These are phyloP conservation scores for Lepidium didymum DNA, from an alignment of 345 rosid species.

Conservation along the genomic window DNA sequence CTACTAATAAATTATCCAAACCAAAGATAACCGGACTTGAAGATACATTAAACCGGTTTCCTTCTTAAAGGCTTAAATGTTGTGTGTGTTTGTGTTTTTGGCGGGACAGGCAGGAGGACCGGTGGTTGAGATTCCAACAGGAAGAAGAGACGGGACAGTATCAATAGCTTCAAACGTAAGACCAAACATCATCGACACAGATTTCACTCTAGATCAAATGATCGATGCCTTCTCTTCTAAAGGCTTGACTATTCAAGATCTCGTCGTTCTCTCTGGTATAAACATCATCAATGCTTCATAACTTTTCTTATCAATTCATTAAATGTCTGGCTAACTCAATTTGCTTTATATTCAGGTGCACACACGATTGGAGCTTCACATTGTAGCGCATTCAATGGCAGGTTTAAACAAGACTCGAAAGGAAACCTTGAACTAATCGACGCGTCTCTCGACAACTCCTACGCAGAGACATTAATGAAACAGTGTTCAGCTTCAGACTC, in stretches of 20 bases:
- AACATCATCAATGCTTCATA: conserved; percentile 4
- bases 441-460: conserved; percentile 39
- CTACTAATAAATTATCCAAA: not conserved
- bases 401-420: conserved; percentile 38
- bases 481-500: conserved; percentile 42
- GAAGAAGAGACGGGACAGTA: conserved; percentile 57
- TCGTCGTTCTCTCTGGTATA: conserved; percentile 58
- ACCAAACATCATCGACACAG: conserved; percentile 59
- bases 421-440: conserved; percentile 42
- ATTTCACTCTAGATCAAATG: conserved; percentile 52
- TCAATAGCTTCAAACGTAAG: conserved; percentile 50
- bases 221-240: conserved; percentile 49
- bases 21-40: not conserved
- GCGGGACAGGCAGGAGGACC: conserved; percentile 59
- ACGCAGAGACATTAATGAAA: conserved; percentile 44
- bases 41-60: not conserved
- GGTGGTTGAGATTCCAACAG: conserved; percentile 45
- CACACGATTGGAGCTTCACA: conserved; percentile 72
- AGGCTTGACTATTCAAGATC: conserved; percentile 54
- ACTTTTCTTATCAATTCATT: not conserved
- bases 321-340: not conserved
- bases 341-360: conserved; percentile 38
- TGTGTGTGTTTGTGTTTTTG: not conserved
- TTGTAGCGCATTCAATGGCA: conserved; percentile 52
- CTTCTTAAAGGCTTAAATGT: not conserved